A percentile compares a stretch with the other conserved stretches of the same genome.
Evolutionary conservation across 1,139 yeast genomes (phyloP).

Genomic region (Sugiyamaella grinbergsii): DNA sequence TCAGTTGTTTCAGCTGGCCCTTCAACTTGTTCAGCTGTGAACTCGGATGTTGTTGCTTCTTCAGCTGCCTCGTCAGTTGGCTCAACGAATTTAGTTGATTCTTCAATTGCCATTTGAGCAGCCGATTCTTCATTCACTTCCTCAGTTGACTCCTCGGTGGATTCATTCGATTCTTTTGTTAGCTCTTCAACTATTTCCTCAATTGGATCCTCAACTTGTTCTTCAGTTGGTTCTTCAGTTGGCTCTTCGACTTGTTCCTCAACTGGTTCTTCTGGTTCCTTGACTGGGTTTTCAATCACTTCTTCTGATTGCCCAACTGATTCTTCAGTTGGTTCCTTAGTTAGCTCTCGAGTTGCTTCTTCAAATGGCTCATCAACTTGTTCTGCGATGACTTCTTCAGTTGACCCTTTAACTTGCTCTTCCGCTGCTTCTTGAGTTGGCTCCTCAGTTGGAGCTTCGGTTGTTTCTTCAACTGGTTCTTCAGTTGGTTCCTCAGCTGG

Average conservation of each 20-base stretch:
- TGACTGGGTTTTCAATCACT: not conserved
- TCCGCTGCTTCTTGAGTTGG: not conserved
- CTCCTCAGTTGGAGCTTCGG: not conserved
- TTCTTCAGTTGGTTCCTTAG: not conserved
- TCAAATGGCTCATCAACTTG: slow-evolving; percentile 23
- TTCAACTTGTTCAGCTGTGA: too few relatives aligned
- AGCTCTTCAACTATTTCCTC: not conserved
- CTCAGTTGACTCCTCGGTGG: not conserved
- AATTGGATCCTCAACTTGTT: not conserved
- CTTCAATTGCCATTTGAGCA: too few relatives aligned
- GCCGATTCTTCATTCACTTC: too few relatives aligned
- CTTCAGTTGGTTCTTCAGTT: not conserved
- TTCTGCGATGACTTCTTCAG: slow-evolving; percentile 20
- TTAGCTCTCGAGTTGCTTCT: slow-evolving; percentile 13
- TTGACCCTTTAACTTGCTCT: not conserved
- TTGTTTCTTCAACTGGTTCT: not conserved
- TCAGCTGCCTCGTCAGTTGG: too few relatives aligned
- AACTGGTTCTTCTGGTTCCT: not conserved
- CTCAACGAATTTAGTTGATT: too few relatives aligned
- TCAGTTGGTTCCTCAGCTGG: not conserved
- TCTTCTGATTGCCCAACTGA: not conserved
- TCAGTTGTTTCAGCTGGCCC: too few relatives aligned
- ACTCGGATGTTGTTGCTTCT: too few relatives aligned
- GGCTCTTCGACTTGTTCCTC: not conserved
- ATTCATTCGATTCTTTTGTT: not conserved